Evolutionary conservation across 306 rosid species (phyloP).

Genomic region (Alnus glutinosa): DNA sequence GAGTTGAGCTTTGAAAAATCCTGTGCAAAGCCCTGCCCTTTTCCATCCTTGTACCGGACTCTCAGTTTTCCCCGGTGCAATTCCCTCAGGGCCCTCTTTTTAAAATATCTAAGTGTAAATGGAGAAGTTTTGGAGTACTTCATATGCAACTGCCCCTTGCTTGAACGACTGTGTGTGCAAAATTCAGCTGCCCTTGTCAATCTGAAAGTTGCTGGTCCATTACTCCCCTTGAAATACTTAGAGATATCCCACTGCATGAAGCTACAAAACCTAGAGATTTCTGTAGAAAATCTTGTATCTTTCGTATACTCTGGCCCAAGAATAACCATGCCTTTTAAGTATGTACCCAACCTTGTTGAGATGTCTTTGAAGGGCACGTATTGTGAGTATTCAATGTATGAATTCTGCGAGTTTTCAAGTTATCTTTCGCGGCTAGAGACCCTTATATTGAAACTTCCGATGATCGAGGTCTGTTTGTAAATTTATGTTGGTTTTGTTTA

Average conservation of each 20-base stretch:
- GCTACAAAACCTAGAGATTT: slow-evolving; percentile 12
- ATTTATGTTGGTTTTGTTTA: background rate
- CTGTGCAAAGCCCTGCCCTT: background rate
- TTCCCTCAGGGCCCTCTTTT: slow-evolving; percentile 7
- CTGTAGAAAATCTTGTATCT: slow-evolving; percentile 6
- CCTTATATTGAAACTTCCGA: background rate
- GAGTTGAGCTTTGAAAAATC: background rate
- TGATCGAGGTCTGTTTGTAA: background rate
- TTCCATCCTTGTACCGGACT: background rate
- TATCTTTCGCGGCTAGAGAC: background rate
- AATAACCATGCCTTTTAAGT: background rate
- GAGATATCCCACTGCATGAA: slow-evolving; percentile 5
- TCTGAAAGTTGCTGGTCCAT: slow-evolving; percentile 17
- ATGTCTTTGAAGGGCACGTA: background rate
- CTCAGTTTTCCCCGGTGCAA: background rate
- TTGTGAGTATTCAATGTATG: background rate
- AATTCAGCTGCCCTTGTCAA: background rate
- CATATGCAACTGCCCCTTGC: slow-evolving; percentile 2
- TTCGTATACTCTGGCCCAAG: slow-evolving; percentile 1
- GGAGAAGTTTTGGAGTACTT: slow-evolving; percentile 18
- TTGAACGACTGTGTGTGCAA: background rate
- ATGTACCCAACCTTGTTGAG: slow-evolving; percentile 12
- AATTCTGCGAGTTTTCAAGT: background rate
- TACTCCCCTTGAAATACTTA: background rate
- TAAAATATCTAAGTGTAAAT: background rate